Base-by-base conservation (phyloP, 768 basidiomycete genomes). In the Hericium alpestre region DNA sequence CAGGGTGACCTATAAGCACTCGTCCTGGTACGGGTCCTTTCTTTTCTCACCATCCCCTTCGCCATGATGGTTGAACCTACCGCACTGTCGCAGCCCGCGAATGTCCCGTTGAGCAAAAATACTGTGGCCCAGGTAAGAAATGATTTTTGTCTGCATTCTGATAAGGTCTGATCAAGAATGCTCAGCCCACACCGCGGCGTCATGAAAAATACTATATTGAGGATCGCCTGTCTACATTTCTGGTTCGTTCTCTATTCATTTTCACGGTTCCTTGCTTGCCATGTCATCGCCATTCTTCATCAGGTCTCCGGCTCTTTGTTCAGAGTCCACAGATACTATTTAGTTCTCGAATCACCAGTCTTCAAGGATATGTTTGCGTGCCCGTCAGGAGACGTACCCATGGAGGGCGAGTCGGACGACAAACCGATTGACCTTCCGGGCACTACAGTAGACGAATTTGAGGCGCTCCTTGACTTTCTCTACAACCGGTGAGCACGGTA, bases 301-400 rank as follows among this genome's bases (percentile, higher is more conserved):
- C 54, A 66, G 65, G 58, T 63, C 12, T 64, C 57, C 15, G 25
- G 51, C 10, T n/a, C 55, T 5, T 53, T 55, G 11, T 65, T 61
- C 58, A 65, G 63, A 49, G 56, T 66, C 9, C 64, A 62, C 47
- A 60, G 61, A 9, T 52, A 58, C 54, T 59, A 57, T 38, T 56
- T 66, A 11, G 43, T 55, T 12, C 48, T 61, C 2, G 59, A 60
- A 41, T 65, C 65, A 11, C 50, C 46, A 7, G 54, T 61, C 25
- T 66, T 66, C 63, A 52, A n/a, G 55, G 61, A 52, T 46, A 64
- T 60, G 64, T 54, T 58, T 54, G 39, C 37, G 25, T 53, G 58
- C 2, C 32, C 60, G 16, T 11, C 22, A 6, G 49, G 54, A 2
- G 39, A 11, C 13, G 39, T 6, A 3, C 37, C 43, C n/a, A 39